A percentile compares a stretch with the other conserved stretches of the same genome.
Conservation (phyloP, 192 early-diverging fungal genomes). For the Thamnidium elegans region DNA sequence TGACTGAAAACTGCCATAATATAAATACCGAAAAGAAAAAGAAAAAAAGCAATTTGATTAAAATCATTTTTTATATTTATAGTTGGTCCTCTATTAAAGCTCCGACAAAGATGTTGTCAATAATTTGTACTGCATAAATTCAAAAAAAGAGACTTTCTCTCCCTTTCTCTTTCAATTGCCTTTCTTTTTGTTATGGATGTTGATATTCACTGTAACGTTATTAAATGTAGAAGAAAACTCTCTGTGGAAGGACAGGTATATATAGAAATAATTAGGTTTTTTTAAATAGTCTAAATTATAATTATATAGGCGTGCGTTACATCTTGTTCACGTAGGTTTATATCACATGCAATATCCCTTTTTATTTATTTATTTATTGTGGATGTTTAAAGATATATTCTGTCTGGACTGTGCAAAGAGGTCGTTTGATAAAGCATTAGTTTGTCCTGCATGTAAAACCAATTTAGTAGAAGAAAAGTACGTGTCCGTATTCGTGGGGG, state of each 20-base stretch:
- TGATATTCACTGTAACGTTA: constrained; percentile 43
- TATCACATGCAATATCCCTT: not conserved
- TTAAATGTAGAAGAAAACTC: constrained; percentile 40
- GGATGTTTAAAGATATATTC: constrained; percentile 74
- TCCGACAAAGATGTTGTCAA: too few species aligned
- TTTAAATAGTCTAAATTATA: not conserved
- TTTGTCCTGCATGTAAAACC: constrained; percentile 65
- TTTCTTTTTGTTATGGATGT: constrained; percentile 26
- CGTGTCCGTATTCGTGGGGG: too few species aligned
- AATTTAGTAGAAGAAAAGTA: constrained; percentile 46
- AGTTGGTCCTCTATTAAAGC: too few species aligned
- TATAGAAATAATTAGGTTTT: not conserved
- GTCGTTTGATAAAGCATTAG: constrained; percentile 44
- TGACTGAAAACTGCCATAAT: constrained; percentile 13
- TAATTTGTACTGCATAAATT: too few species aligned
- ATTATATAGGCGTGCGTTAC: constrained; percentile 52
- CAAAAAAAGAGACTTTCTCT: too few species aligned
- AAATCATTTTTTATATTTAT: too few species aligned
- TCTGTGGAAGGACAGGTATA: constrained; percentile 31
- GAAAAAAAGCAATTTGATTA: not conserved
- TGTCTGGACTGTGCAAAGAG: constrained; percentile 58
- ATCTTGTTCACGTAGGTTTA: constrained; percentile 60
- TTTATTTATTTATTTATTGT: not conserved
- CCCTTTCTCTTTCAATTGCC: not conserved
- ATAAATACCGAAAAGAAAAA: not conserved